Base-by-base conservation (phyloP, 352 stramenopile genomes). In the Aphanomyces astaci region DNA sequence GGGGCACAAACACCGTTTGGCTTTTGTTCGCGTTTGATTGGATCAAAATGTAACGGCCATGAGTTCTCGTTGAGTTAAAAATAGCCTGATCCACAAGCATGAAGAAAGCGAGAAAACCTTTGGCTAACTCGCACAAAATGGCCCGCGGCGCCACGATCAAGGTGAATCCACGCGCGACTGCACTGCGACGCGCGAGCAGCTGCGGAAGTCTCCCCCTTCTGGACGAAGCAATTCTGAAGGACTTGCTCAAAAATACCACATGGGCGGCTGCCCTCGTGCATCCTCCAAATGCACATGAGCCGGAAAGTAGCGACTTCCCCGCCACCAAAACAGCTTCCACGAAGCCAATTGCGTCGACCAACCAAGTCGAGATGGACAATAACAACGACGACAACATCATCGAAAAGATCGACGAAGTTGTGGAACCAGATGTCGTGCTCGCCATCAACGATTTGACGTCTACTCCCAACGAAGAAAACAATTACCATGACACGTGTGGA, bases 161-260 rank as follows among this genome's bases (percentile, higher is more conserved):
- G 51, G 51, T 59, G 7, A 39, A 59, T 32, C 51, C 51, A 19
- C 25, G 51, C 25, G n/a, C 2, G 5, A 59, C 51, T 15, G 51
- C 51, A 13, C 27, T 59, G 51, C 51, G 51, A 28, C 51, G 51
- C 19, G 24, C 51, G 17, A 59, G 51, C 51, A 59, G 51, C 51
- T 59, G 24, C 51, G 30, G 51, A 40, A 39, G 13, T 19, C 30
- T 59, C 22, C 51, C 51, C 4, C 13, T 40, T 25, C 15, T 59
- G 25, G 51, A 59, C 30, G 51, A 59, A 25, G 25, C n/a, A 30
- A 55, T 25, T 55, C 48, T 55, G 10, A 55, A 55, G 27, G 48
- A 25, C 22, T n/a, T 49, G 48, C 48, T 55, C n/a, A 25, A 24
- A 55, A 10, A 55, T 24, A 55, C 10, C 48, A 55, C n/a, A 43